phyloP scores from a whole-genome alignment of 345 rosid genomes.

The Ailanthus altissimus region DNA sequence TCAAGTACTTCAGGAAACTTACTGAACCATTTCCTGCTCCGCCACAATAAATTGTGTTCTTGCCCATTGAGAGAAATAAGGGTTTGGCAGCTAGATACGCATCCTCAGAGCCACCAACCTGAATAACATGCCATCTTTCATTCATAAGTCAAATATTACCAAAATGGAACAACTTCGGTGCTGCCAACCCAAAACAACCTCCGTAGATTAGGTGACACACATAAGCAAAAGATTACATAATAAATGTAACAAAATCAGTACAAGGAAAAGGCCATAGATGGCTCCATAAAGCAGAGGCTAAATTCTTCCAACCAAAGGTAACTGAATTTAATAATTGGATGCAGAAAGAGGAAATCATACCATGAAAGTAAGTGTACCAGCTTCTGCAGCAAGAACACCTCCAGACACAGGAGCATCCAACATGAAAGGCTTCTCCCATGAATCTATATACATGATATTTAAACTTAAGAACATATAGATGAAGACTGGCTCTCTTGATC shows the following conservation, averaged over 20 bases:
- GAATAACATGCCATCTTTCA: constrained; percentile 28
- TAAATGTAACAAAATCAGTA: neutral
- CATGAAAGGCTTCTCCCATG: constrained; percentile 71
- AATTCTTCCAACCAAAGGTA: too few species aligned
- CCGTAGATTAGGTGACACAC: neutral
- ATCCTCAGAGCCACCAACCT: constrained; percentile 91
- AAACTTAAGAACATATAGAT: neutral
- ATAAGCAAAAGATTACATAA: too few species aligned
- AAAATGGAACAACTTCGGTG: neutral
- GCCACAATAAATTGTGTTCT: constrained; percentile 77
- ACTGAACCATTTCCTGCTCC: constrained; percentile 95
- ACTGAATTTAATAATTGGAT: constrained; percentile 9
- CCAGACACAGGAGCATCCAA: constrained; percentile 99
- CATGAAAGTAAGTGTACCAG: constrained; percentile 89
- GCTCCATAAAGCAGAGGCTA: neutral
- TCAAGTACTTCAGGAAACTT: constrained; percentile 36
- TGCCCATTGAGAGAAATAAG: constrained; percentile 80
- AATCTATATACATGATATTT: constrained; percentile 38
- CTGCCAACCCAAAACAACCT: constrained; percentile 4
- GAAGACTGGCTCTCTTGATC: neutral
- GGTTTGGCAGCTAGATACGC: constrained; percentile 73
- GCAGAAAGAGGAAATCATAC: constrained; percentile 35
- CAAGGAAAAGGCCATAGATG: neutral
- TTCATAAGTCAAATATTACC: constrained; percentile 8
- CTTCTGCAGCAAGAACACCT: constrained; percentile 94